Evolutionary conservation across 768 basidiomycete genomes (phyloP), one percentile per base, ranked within the genome.

Genomic region (Mycena galopus): DNA sequence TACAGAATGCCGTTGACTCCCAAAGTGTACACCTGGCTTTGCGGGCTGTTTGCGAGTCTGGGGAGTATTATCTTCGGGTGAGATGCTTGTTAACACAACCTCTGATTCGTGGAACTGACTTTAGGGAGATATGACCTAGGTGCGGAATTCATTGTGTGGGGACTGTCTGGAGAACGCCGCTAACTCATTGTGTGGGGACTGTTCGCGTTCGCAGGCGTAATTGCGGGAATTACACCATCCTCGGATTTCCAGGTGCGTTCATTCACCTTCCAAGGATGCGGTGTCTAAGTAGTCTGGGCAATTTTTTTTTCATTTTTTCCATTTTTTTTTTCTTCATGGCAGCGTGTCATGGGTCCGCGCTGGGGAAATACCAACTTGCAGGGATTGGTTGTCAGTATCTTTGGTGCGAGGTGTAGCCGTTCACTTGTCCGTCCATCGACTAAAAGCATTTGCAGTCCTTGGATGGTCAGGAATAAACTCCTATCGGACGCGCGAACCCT

Each of bases 1-100:
- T 32, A 29, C 16, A 64, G 39, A 50, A 85, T 86, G 84, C 65
- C 79, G 51, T 79, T 86, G 16, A 77, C 84, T 27, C 85, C 86
- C n/a, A 86, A 87, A 72, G 83, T 87, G 37, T 88, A 87, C 77
- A 88, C 86, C 19, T 88, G 86, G 86, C 78, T 88, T 2, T 88
- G 87, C 71, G 87, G 87, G 21, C 78, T 88, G 50, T 88, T 88
- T 65, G 87, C 86, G 14, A 85, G 85, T 80, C 74, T 86, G 63
- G 84, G 85, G 32, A 84, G 82, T 72, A 84, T 85, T 30, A 86
- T 86, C 63, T 87, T 87, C 69, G 87, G 86, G 57, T 71, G 67
- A 53, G 66, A 39, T n/a, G n/a, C n/a, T n/a, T n/a, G n/a, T n/a
- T n/a, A n/a, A n/a, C 39, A 3, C 14, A 16, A 39, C 2, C n/a